A percentile compares a stretch with the other conserved stretches of the same genome.
These are phyloP conservation scores for Pythium oligandrum DNA, from an alignment of 352 stramenopile genomes.

Conservation along the genomic window DNA sequence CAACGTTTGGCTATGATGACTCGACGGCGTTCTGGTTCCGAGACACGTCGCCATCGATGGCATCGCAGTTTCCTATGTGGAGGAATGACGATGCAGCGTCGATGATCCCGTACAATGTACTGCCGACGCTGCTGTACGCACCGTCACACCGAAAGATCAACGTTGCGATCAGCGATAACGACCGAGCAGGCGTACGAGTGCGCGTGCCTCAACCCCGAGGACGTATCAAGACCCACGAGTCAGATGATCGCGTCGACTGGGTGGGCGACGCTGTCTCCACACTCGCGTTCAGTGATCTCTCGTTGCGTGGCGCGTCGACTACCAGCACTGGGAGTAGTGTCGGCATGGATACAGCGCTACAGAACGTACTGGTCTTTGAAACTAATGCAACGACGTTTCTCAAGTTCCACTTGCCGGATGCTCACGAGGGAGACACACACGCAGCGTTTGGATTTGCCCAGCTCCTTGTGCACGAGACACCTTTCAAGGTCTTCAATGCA, in stretches of 20 bases:
- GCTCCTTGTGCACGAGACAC: conserved; percentile 47
- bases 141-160: conserved; percentile 45
- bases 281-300: conserved; percentile 57
- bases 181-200: conserved; percentile 38
- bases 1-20: conserved; percentile 39
- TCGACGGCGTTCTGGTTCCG: conserved; percentile 58
- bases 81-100: conserved; percentile 4
- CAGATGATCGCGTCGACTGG: conserved; percentile 35
- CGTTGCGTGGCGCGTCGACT: conserved; percentile 7
- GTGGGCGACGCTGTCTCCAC: conserved; percentile 46
- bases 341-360: conserved; percentile 12
- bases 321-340: conserved; percentile 1
- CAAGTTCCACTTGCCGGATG: conserved; percentile 61
- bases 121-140: conserved; percentile 44
- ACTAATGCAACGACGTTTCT: conserved; percentile 40
- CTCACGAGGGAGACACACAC: conserved; percentile 42
- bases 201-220: conserved; percentile 31
- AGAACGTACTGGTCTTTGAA: conserved; percentile 46
- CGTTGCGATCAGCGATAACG: conserved; percentile 43
- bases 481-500: conserved; percentile 64
- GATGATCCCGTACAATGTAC: conserved; percentile 53
- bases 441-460: conserved; percentile 26
- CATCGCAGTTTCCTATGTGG: conserved; percentile 24
- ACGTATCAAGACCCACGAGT: conserved; percentile 34
- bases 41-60: conserved; percentile 17